These are phyloP conservation scores for Claviceps pazoutovae DNA, from an alignment of 2,329 filamentous ascomycete species.

Conservation along the genomic window DNA sequence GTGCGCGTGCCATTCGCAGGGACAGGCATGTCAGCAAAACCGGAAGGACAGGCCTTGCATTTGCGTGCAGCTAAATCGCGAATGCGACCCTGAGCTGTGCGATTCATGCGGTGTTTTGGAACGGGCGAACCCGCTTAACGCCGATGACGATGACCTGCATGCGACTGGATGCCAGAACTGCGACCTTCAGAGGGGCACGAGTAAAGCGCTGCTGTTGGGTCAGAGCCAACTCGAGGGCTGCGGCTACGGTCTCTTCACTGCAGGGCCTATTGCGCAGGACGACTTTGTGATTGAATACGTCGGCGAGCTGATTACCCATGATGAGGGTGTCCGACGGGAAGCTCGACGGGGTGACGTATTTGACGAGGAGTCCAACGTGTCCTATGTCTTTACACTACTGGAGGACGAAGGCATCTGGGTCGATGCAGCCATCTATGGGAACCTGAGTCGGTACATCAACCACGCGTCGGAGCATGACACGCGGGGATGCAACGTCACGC, in stretches of 20 bases:
- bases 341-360: conserved; percentile 46
- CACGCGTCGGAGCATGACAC: conserved; percentile 44
- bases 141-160: conserved; percentile 42
- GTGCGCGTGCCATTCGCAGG: conserved; percentile 47
- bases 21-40: conserved; percentile 42
- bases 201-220: conserved; percentile 54
- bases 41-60: conserved; percentile 50
- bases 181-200: conserved; percentile 50
- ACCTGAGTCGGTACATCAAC: conserved; percentile 74
- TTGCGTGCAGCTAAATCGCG: conserved; percentile 57
- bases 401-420: conserved; percentile 52
- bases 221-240: conserved; percentile 53
- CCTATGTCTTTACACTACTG: conserved; percentile 49
- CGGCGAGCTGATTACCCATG: conserved; percentile 59
- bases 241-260: conserved; percentile 64
- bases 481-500: conserved; percentile 45
- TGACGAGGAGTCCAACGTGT: conserved; percentile 45
- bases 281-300: conserved; percentile 74
- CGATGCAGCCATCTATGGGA: conserved; percentile 64
- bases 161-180: conserved; percentile 57
- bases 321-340: conserved; percentile 56
- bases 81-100: conserved; percentile 70
- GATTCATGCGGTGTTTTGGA: conserved; percentile 54
- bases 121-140: conserved; percentile 54
- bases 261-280: conserved; percentile 49